Evolutionary conservation across 2,329 filamentous ascomycete genomes (phyloP).

Genomic region (Aspergillus udagawae): DNA sequence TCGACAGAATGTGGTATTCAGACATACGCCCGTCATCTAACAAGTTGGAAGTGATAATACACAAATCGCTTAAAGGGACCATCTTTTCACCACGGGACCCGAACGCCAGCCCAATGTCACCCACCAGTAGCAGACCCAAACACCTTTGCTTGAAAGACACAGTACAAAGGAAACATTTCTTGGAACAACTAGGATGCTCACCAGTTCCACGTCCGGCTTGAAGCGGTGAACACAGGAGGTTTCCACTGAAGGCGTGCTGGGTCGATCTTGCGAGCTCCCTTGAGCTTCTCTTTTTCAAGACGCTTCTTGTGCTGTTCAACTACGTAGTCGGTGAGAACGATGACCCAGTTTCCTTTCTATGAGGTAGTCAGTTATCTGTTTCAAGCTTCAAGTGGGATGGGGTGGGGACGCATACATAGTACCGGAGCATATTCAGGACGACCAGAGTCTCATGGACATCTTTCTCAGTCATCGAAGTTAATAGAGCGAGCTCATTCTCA

Average conservation of each 20-base stretch:
- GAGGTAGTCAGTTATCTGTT: conserved; percentile 12
- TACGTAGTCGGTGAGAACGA: conserved; percentile 82
- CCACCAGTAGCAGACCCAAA: not conserved
- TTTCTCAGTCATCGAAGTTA: conserved; percentile 91
- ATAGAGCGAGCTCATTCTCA: conserved; percentile 75
- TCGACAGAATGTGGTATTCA: not conserved
- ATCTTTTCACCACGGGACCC: not conserved
- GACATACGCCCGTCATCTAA: not conserved
- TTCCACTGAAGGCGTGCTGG: conserved; percentile 84
- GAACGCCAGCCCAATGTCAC: not conserved
- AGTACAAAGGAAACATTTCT: not conserved
- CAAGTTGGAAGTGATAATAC: not conserved
- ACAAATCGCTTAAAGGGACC: not conserved
- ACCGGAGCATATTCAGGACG: conserved; percentile 89
- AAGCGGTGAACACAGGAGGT: conserved; percentile 88
- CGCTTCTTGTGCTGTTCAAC: conserved; percentile 65
- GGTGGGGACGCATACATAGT: conserved; percentile 56
- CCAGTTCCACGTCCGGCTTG: conserved; percentile 93
- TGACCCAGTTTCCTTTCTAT: conserved; percentile 87
- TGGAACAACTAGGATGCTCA: conserved; percentile 38
- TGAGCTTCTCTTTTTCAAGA: conserved; percentile 74
- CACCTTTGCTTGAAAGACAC: not conserved
- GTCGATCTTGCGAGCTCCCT: conserved; percentile 71
- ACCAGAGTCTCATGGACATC: conserved; percentile 95
- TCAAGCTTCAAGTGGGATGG: not conserved